Evolutionary conservation across 441 rosid species (phyloP), one percentile per base, ranked within the genome.

Genomic region (Brassica balearica): DNA sequence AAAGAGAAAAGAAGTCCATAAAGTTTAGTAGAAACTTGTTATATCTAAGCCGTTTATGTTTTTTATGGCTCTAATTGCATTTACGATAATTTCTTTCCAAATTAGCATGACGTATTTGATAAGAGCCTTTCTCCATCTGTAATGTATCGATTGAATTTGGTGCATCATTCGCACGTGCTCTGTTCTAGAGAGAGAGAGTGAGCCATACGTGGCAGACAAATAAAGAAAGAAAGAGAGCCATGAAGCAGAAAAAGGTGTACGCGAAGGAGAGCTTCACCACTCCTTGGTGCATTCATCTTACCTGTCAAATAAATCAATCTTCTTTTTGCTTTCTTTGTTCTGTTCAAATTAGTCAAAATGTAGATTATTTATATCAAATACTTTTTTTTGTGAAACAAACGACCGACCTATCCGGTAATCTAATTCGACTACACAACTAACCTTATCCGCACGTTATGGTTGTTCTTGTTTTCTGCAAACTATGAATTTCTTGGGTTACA

Each of bases 151-250:
- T 20, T 46, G 32, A 14, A 68, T 58, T 2, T 68, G 79, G 79
- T 22, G 62, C 59, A 60, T 75, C 73, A 60, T 3, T 46, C 69
- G 14, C 79, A 76, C 63, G 74, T 60, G 79, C 68, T 27, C 51
- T 59, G 78, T 56, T 56, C 60, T 56, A 19, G 78, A 32, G 36
- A 65, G 51, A 20, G 51, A 48, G 32, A 38, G 48, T 9, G 48
- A 22, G 12, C n/a, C 20, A 68, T 6, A 43, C 58, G 71, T 43
- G 34, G 71, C 58, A 43, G 34, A 43, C 71, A 46, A 46, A 22
- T 3, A 36, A 29, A 73, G 62, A 63, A 73, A 65, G 71, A 36
- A 38, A 19, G 56, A 48, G 56, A n/a, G 17, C 20, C 58, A 65
- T 20, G 38, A 65, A 27, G n/a, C 23, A 73, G 70, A 73, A 64